phyloP scores from a whole-genome alignment of 352 stramenopile species.

The Globisporangium canariense region DNA sequence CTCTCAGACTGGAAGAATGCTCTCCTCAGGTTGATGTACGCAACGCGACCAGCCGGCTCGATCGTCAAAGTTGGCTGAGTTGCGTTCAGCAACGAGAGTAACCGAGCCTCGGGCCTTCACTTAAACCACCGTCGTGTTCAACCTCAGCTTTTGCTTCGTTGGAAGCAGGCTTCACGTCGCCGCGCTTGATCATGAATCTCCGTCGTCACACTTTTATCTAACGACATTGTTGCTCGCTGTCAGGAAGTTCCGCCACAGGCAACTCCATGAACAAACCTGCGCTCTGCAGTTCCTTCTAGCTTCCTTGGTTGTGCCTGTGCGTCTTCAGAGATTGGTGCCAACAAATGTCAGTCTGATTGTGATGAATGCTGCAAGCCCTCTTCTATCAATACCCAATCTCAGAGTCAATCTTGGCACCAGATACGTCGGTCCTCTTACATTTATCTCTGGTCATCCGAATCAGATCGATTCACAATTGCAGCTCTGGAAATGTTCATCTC shows the following conservation, averaged over 20 bases:
- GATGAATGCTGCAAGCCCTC: not conserved
- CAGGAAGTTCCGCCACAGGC: not conserved
- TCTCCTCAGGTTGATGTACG: constrained; percentile 10
- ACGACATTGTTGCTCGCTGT: not conserved
- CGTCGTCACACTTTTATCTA: not conserved
- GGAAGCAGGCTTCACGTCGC: not conserved
- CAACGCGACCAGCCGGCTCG: constrained; percentile 1
- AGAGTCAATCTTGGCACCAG: not conserved
- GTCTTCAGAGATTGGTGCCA: not conserved
- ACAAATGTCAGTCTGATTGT: not conserved
- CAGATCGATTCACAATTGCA: too few species aligned
- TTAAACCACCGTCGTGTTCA: not conserved
- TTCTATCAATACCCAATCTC: constrained; percentile 1
- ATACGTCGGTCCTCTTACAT: not conserved
- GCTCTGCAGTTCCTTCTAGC: not conserved
- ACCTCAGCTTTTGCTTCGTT: not conserved
- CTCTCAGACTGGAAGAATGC: constrained; percentile 2
- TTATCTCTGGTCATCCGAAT: too few species aligned
- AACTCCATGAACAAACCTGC: not conserved
- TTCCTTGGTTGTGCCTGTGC: too few species aligned
- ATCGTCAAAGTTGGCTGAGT: constrained; percentile 13
- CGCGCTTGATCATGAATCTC: constrained; percentile 6
- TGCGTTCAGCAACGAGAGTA: constrained; percentile 11
- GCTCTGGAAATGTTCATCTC: too few species aligned
- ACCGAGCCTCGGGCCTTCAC: not conserved